These are phyloP conservation scores for Tephrocybe sp. DNA, from an alignment of 768 basidiomycete species.

Conservation along the genomic window DNA sequence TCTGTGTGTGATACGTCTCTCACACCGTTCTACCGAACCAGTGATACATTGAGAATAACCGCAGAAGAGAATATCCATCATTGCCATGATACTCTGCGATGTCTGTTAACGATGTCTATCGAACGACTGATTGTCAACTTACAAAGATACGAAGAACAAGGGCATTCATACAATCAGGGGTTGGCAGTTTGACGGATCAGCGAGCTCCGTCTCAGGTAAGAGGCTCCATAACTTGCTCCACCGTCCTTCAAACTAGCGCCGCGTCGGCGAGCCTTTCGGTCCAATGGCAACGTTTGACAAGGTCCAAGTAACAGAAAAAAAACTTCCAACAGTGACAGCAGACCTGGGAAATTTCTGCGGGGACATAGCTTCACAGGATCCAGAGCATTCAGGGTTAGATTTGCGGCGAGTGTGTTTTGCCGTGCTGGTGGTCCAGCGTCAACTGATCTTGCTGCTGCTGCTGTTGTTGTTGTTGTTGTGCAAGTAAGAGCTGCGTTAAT, in stretches of 20 bases:
- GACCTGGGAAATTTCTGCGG: not conserved
- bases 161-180: not conserved
- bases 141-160: not conserved
- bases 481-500: not conserved
- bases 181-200: not conserved
- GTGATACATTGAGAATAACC: not conserved
- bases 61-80: not conserved
- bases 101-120: not conserved
- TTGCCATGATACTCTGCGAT: not conserved
- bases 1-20: not conserved
- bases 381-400: not conserved
- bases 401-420: not conserved
- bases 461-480: conserved; percentile 1
- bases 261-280: too few species aligned
- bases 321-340: not conserved
- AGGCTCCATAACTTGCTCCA: not conserved
- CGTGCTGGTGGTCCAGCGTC: not conserved
- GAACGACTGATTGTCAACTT: not conserved
- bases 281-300: too few species aligned
- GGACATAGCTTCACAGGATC: not conserved
- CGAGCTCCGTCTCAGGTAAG: too few species aligned
- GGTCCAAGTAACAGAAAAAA: not conserved
- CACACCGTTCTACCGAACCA: too few species aligned
- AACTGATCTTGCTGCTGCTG: not conserved
- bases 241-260: not conserved